phyloP scores from a whole-genome alignment of 805 yeast genomes.

The Torulaspora delbrueckii region DNA sequence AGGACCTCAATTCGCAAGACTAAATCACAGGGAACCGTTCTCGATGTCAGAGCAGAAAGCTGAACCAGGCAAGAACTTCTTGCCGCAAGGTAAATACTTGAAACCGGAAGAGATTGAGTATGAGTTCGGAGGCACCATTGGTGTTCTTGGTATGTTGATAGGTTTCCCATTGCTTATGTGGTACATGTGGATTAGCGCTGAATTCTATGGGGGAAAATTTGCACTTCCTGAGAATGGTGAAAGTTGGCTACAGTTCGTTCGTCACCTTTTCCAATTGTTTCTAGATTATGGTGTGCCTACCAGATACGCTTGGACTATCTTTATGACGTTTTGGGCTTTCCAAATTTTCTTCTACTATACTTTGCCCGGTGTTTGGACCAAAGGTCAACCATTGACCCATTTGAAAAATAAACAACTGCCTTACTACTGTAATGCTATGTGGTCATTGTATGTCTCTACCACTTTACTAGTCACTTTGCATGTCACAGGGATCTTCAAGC shows the following conservation, averaged over 20 bases:
- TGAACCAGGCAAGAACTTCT: conserved; percentile 17
- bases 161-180: conserved; percentile 94
- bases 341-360: conserved; percentile 75
- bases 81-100: conserved; percentile 39
- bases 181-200: conserved; percentile 92
- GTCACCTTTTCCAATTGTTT: conserved; percentile 43
- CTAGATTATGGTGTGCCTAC: conserved; percentile 56
- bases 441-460: conserved; percentile 70
- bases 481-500: conserved; percentile 64
- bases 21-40: not conserved
- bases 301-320: conserved; percentile 58
- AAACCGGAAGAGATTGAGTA: conserved; percentile 57
- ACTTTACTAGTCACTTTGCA: conserved; percentile 58
- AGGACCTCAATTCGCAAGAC: no score
- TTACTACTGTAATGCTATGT: conserved; percentile 89
- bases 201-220: conserved; percentile 67
- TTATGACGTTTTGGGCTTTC: conserved; percentile 59
- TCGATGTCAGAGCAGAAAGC: conserved; percentile 1
- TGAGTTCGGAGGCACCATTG: conserved; percentile 92
- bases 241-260: conserved; percentile 46
- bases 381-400: conserved; percentile 89
- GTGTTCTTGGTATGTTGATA: conserved; percentile 84
- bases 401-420: conserved; percentile 76
- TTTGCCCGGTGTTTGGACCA: conserved; percentile 90
- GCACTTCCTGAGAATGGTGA: conserved; percentile 66